Conservation (phyloP, 805 yeast genomes). For the Hanseniaspora thailandica region DNA sequence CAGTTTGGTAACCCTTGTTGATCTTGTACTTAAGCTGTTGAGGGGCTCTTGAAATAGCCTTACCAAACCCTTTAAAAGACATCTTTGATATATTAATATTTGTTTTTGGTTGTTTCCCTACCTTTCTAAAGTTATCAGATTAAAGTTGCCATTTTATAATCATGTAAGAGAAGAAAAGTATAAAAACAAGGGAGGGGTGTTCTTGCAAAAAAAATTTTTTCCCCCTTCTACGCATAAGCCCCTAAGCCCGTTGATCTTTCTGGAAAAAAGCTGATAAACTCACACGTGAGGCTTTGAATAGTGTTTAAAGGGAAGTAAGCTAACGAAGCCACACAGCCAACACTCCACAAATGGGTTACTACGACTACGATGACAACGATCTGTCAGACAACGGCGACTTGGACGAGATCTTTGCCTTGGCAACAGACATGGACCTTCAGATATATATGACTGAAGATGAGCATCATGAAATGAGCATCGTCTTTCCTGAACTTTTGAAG, state of each 20-base stretch:
- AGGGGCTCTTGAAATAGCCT: conserved; percentile 76
- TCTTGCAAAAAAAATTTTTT: no score
- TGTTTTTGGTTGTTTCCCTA: not conserved
- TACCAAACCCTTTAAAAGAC: conserved; percentile 83
- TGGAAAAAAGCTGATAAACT: no score
- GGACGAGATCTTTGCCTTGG: conserved; percentile 1
- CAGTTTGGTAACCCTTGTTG: conserved; percentile 71
- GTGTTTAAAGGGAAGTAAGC: no score
- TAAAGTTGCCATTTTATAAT: no score
- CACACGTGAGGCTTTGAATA: no score
- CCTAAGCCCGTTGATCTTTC: no score
- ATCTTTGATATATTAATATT: conserved; percentile 28
- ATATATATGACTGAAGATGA: conserved; percentile 8
- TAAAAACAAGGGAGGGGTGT: no score
- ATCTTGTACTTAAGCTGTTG: conserved; percentile 81
- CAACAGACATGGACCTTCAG: conserved; percentile 9
- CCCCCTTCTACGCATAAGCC: no score
- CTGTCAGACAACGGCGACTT: not conserved
- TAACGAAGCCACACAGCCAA: no score
- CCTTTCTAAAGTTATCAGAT: no score
- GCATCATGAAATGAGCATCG: not conserved
- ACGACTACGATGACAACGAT: conserved; percentile 5
- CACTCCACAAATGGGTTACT: not conserved
- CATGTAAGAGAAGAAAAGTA: no score
- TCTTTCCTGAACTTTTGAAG: not conserved